Conservation (phyloP, 805 yeast genomes). For the Ogataea paradorogensis region DNA sequence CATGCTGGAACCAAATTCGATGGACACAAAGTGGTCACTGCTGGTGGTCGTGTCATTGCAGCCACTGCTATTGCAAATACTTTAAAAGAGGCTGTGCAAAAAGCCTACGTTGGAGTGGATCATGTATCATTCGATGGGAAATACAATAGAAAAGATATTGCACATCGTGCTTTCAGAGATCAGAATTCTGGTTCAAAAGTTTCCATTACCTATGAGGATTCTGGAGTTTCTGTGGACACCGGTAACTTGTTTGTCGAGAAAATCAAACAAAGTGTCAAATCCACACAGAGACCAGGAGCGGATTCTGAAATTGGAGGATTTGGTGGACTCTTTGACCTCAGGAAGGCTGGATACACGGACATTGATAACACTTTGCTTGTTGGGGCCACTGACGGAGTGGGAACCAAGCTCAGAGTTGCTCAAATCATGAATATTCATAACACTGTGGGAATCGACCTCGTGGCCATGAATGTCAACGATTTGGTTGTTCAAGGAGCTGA, state of each 20-base stretch:
- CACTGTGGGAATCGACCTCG: conserved; percentile 98
- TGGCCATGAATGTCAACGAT: conserved; percentile 98
- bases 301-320: conserved; percentile 98
- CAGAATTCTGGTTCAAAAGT: conserved; percentile 25
- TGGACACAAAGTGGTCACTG: conserved; percentile 66
- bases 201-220: conserved; percentile 82
- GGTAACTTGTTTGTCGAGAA: conserved; percentile 89
- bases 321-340: conserved; percentile 93
- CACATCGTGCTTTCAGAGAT: conserved; percentile 88
- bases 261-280: conserved; percentile 85
- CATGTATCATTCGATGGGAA: conserved; percentile 68
- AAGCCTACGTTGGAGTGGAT: conserved; percentile 83
- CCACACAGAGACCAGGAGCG: conserved; percentile 94
- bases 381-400: conserved; percentile 99
- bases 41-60: conserved; percentile 97
- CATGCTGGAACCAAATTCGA: conserved; percentile 87
- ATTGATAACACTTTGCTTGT: conserved; percentile 79
- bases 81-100: conserved; percentile 75
- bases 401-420: conserved; percentile 93
- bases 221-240: conserved; percentile 97
- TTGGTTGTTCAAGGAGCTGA: conserved; percentile 99
- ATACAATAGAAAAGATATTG: conserved; percentile 90
- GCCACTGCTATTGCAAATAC: conserved; percentile 80
- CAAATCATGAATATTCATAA: conserved; percentile 85
- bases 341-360: conserved; percentile 77